These are phyloP conservation scores for Claviceps pusilla DNA, from an alignment of 2,329 filamentous ascomycete species.

Conservation along the genomic window DNA sequence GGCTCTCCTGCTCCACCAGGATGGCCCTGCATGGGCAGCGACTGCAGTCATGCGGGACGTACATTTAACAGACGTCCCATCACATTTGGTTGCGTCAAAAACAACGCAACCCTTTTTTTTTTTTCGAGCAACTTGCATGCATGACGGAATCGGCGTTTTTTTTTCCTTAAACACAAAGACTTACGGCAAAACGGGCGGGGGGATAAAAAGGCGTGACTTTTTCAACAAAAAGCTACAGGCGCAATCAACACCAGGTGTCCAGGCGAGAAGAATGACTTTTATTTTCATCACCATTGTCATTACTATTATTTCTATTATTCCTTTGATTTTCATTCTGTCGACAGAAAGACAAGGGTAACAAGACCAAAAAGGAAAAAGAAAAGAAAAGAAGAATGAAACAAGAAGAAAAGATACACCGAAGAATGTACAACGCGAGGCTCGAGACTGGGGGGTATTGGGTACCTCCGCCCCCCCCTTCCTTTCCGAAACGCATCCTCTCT, in stretches of 20 bases:
- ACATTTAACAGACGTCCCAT: constrained; percentile 5
- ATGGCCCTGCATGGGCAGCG: constrained; percentile 5
- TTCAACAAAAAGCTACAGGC: constrained; percentile 26
- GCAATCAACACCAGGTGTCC: background rate
- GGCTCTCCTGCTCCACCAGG: constrained; percentile 6
- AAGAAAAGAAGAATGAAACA: background rate
- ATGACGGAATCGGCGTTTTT: constrained; percentile 5
- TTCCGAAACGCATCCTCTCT: background rate
- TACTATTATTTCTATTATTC: no score
- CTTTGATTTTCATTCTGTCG: background rate
- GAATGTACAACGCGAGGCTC: no score
- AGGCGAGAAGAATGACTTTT: background rate
- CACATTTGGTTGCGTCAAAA: background rate
- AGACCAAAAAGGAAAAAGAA: background rate
- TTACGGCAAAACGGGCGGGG: constrained; percentile 9
- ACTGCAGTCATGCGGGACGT: constrained; percentile 2
- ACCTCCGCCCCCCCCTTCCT: no score
- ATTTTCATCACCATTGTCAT: background rate
- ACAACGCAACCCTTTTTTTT: constrained; percentile 5
- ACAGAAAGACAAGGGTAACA: background rate
- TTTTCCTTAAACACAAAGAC: background rate
- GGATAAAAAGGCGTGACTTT: constrained; percentile 18
- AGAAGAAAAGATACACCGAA: no score
- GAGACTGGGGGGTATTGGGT: no score
- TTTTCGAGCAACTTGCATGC: constrained; percentile 6